Evolutionary conservation across 176 grass and related monocot genomes (phyloP).

Genomic region (Avena insularis): DNA sequence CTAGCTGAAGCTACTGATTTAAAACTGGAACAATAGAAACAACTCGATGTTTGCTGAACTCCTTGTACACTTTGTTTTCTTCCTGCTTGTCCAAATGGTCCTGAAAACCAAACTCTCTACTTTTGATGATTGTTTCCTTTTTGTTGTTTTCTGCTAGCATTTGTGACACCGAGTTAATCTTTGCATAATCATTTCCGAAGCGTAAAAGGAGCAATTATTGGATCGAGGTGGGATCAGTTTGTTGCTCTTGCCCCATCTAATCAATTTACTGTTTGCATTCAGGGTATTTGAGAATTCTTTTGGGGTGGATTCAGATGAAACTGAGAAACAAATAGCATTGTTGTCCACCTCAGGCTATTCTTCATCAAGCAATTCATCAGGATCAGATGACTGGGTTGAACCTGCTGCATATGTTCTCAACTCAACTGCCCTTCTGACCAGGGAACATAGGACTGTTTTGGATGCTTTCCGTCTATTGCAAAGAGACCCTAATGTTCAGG

Average conservation of each 20-base stretch:
- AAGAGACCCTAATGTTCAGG: conserved; percentile 79
- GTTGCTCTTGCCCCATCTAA: conserved; percentile 26
- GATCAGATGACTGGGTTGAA: conserved; percentile 90
- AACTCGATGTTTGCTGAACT: not conserved
- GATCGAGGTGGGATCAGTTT: not conserved
- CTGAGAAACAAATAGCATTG: conserved; percentile 32
- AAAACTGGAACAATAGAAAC: not conserved
- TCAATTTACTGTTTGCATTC: conserved; percentile 11
- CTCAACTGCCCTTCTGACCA: conserved; percentile 58
- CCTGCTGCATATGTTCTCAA: conserved; percentile 70
- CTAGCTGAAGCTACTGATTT: not conserved
- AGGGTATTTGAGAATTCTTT: conserved; percentile 58
- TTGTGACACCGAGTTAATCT: not conserved
- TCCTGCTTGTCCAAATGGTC: not conserved
- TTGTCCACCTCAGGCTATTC: conserved; percentile 51
- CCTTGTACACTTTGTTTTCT: not conserved
- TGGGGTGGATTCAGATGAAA: conserved; percentile 37
- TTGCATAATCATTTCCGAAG: not conserved
- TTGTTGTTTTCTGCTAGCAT: not conserved
- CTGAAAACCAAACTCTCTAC: not conserved
- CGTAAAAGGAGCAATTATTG: not conserved
- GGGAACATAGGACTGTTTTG: conserved; percentile 68
- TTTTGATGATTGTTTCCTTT: not conserved
- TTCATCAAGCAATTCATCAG: conserved; percentile 55
- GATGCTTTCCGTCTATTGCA: conserved; percentile 80